A percentile compares a stretch with the other conserved stretches of the same genome.
phyloP scores from a whole-genome alignment of 2,329 filamentous ascomycete genomes.

The Trichoderma sp. region DNA sequence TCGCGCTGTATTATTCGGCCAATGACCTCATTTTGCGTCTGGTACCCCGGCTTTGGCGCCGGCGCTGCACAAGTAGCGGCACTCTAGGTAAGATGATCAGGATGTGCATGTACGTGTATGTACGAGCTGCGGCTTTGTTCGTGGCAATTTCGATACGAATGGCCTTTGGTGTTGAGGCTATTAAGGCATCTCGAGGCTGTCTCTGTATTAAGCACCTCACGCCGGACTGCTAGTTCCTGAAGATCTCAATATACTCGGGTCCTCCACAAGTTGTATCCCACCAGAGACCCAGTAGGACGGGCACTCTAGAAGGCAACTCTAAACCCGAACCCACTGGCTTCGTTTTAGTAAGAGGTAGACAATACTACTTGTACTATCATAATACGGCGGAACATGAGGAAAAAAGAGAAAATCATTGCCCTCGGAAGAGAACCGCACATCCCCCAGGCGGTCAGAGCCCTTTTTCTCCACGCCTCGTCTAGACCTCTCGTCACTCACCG shows the following conservation, averaged over 20 bases:
- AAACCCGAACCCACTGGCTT: not conserved
- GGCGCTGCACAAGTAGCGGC: conserved; percentile 4
- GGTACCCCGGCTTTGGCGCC: conserved; percentile 26
- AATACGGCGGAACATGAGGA: too few relatives aligned
- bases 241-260: not conserved
- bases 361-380: too few relatives aligned
- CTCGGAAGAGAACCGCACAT: not conserved
- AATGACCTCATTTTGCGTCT: conserved; percentile 27
- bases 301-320: conserved; percentile 1
- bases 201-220: conserved; percentile 4
- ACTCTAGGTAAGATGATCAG: not conserved
- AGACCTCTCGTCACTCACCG: conserved; percentile 15
- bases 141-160: not conserved
- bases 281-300: not conserved
- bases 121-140: conserved; percentile 1
- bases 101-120: not conserved
- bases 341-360: too few relatives aligned
- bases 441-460: conserved; percentile 18
- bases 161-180: not conserved
- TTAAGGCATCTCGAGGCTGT: not conserved
- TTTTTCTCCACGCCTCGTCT: conserved; percentile 18
- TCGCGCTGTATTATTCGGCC: conserved; percentile 6
- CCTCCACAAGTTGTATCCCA: not conserved
- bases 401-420: not conserved
- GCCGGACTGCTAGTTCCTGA: not conserved